A percentile compares a stretch with the other conserved stretches of the same genome.
These are phyloP conservation scores for Phialophora expanda DNA, from an alignment of 2,329 filamentous ascomycete genomes.

Conservation along the genomic window DNA sequence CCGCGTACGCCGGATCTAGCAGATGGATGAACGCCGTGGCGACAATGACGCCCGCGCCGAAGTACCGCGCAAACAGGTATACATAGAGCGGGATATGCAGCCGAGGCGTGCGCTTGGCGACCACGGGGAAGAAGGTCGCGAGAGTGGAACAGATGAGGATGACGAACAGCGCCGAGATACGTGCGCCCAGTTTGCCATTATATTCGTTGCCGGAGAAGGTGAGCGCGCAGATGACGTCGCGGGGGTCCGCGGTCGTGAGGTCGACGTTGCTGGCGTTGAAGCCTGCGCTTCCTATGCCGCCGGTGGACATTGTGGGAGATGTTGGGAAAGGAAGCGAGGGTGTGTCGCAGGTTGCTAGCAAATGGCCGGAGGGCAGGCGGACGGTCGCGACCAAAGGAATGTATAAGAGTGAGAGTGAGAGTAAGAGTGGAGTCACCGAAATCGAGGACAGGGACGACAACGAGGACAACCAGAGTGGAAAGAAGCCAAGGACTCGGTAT, in stretches of 20 bases:
- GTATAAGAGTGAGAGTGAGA: not conserved
- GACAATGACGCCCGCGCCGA: conserved; percentile 55
- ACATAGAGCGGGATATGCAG: conserved; percentile 51
- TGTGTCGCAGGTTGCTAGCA: too few species aligned
- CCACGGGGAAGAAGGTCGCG: conserved; percentile 55
- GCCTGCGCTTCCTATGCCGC: not conserved
- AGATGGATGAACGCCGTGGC: conserved; percentile 57
- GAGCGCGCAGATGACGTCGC: conserved; percentile 59
- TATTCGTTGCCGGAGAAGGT: conserved; percentile 57
- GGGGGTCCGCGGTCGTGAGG: conserved; percentile 50
- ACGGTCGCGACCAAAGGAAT: not conserved
- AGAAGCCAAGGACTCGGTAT: not conserved
- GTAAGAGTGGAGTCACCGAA: too few species aligned
- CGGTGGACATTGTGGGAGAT: not conserved
- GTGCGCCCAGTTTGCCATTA: conserved; percentile 55
- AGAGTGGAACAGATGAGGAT: conserved; percentile 50
- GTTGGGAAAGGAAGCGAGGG: not conserved
- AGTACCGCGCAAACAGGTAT: conserved; percentile 56
- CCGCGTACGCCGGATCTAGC: conserved; percentile 52
- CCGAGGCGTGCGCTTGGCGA: conserved; percentile 48
- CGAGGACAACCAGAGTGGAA: not conserved
- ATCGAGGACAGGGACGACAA: not conserved
- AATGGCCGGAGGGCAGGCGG: not conserved
- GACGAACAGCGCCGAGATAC: conserved; percentile 54
- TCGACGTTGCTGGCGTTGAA: conserved; percentile 52